Evolutionary conservation across 1,284 basidiomycete genomes (phyloP), one percentile per base, ranked within the genome.

Genomic region (Apiotrichum veenhuisii): DNA sequence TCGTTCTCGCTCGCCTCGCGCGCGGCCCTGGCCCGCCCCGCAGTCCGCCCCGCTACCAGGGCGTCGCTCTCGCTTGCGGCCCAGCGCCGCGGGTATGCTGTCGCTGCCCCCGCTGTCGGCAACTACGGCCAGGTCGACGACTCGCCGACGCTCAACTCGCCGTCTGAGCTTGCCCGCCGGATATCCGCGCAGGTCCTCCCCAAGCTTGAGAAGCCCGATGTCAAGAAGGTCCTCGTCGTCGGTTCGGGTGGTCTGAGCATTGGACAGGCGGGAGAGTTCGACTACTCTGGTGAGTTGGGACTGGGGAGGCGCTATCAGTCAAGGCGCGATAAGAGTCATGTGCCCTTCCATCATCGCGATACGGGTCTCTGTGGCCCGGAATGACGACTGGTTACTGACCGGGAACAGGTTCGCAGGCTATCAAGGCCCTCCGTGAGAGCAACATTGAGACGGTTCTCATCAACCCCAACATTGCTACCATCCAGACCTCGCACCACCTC

Each of bases 241-340:
- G 96, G 96, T 63, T 91, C 88, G 64, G 96, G 96, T 70, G 96
- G 96, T 61, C 85, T 99, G 49, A 89, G 87, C 72, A 98, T 99
- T 64, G 96, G 96, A 44, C 96, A 98, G 78, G 96, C 96, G 5
- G 96, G 96, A 77, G 96, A 99, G 79, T 99, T 99, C 78, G 96
- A 99, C 78, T 98, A 99, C 79, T 97, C 93, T 27, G 96, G 89
- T 81, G 52, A 67, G 79, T 64, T 12, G 8, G 4, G 2, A 11
- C 15, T 12, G 33, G 2, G 40, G 46, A 20, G 26, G 34, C 20
- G 27, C 11, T 12, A n/a, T 8, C 44, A 12, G 27, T 7, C 18
- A 12, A n/a, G n/a, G n/a, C n/a, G 46, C 10, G 48, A 50, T 33
- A 37, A 38, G 36, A 10, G 40, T 3, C 14, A 7, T 30, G 12